Evolutionary conservation across 2,329 filamentous ascomycete species (phyloP), one percentile per base, ranked within the genome.

Genomic region (Phyllosticta ampelicida): DNA sequence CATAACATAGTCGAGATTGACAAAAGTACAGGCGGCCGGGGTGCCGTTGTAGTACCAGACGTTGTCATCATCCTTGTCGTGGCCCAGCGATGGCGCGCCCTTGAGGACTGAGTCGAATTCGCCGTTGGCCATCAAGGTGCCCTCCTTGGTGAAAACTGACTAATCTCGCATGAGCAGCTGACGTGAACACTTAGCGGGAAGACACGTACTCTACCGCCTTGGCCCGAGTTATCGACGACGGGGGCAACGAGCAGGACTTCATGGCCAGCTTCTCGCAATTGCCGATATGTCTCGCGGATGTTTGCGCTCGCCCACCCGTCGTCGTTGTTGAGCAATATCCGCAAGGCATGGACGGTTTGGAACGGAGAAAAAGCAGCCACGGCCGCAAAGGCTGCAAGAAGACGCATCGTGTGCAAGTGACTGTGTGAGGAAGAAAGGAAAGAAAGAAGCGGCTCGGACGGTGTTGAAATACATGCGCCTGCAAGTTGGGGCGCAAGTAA

Each of bases 41-140:
- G 80, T 84, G 20, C 80, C 80, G 56, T 83, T 80, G 68, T 82
- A 84, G 65, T 83, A 83, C 78, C 78, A 83, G 62, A 84, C 80
- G 60, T 80, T 74, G 55, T 71, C 70, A 59, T 83, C 78, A 19
- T 67, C 65, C 11, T 78, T 79, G 62, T 82, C 79, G 16, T 69
- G 71, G 51, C 81, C 80, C 21, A 80, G 60, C 0, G 76, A 75
- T 3, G 77, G 77, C 0, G 74, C 70, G 5, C 78, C 78, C 2
- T 72, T 69, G 44, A 75, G 75, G 36, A 80, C 65, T 44, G 79
- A 68, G 61, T 71, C 67, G 67, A 73, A 80, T 59, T 80, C 73
- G 0, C 73, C 71, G 49, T 75, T 66, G 1, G 64, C 57, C 3
- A 71, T 72, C 48, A 80, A 70, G 29, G 72, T 75, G n/a, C 70